phyloP scores from a whole-genome alignment of 2,329 filamentous ascomycete species.

The Cladosporium phlei region DNA sequence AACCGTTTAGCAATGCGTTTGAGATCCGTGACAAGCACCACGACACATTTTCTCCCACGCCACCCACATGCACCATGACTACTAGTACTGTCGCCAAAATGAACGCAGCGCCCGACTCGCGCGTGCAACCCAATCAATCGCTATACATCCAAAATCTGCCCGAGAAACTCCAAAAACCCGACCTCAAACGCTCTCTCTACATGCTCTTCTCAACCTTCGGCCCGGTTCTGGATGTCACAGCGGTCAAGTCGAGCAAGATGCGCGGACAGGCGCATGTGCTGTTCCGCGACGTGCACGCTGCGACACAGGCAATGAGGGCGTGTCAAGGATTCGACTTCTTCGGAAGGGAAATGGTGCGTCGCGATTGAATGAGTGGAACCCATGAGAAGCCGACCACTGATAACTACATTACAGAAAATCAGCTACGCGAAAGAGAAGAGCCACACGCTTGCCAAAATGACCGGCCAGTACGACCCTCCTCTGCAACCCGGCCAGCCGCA shows the following conservation, averaged over 20 bases:
- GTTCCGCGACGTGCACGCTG: conserved; percentile 83
- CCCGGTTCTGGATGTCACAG: conserved; percentile 84
- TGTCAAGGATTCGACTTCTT: conserved; percentile 83
- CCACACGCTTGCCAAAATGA: conserved; percentile 81
- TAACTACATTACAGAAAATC: conserved; percentile 62
- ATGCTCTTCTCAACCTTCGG: conserved; percentile 93
- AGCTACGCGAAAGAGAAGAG: conserved; percentile 87
- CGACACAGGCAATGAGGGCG: conserved; percentile 87
- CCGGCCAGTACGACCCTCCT: conserved; percentile 70
- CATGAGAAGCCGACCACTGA: conserved; percentile 11
- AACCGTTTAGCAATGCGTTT: too few relatives aligned
- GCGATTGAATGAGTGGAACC: neutral
- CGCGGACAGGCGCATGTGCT: conserved; percentile 92
- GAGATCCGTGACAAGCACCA: too few relatives aligned
- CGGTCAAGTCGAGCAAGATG: conserved; percentile 86
- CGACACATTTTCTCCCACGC: neutral
- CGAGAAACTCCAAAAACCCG: conserved; percentile 82
- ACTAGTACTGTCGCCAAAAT: conserved; percentile 12
- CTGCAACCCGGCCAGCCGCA: conserved; percentile 19
- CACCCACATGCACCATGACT: neutral
- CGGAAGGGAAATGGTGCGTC: conserved; percentile 73
- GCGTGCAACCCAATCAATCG: conserved; percentile 42
- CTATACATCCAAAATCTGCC: conserved; percentile 88
- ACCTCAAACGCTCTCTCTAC: conserved; percentile 82
- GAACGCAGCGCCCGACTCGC: conserved; percentile 7